These are phyloP conservation scores for Strigomonas culicis DNA, from an alignment of 208 protist genomes.

Conservation along the genomic window DNA sequence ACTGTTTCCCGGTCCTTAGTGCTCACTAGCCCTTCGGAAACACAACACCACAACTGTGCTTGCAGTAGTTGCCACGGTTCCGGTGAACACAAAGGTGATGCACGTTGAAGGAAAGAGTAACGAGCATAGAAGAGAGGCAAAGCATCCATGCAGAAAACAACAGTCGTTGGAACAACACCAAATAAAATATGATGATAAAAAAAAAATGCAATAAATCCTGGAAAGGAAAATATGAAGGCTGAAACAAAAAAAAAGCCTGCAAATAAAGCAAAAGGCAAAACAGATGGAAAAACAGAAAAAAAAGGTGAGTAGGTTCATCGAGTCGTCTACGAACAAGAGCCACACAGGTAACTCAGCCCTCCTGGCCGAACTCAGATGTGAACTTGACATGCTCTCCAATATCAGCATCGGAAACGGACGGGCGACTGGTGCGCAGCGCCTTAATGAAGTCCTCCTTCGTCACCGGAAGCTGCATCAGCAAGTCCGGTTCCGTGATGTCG, in stretches of 20 bases:
- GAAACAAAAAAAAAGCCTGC: background rate
- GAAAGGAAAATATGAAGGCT: too few relatives aligned
- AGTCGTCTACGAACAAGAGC: background rate
- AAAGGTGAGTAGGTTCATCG: background rate
- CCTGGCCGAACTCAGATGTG: conserved; percentile 96
- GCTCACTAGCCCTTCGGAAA: too few relatives aligned
- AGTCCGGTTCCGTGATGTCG: conserved; percentile 85
- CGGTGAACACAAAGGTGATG: too few relatives aligned
- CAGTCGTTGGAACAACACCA: background rate
- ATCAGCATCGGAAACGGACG: conserved; percentile 90
- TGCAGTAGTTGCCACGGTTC: too few relatives aligned
- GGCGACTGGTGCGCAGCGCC: conserved; percentile 77
- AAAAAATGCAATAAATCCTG: too few relatives aligned
- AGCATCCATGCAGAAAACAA: background rate
- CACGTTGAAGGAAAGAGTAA: too few relatives aligned
- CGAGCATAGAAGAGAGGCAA: background rate
- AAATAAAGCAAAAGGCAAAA: conserved; percentile 5
- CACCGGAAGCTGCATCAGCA: conserved; percentile 90
- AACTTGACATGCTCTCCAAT: conserved; percentile 93
- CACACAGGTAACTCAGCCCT: conserved; percentile 63
- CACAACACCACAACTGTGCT: too few relatives aligned
- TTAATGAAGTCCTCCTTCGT: conserved; percentile 93
- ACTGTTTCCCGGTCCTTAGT: too few relatives aligned
- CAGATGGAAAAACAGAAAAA: conserved; percentile 6
- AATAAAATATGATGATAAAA: background rate